A percentile compares a stretch with the other conserved stretches of the same genome.
Conservation (phyloP, 2,329 filamentous ascomycete genomes). For the Chaetomium sp. region DNA sequence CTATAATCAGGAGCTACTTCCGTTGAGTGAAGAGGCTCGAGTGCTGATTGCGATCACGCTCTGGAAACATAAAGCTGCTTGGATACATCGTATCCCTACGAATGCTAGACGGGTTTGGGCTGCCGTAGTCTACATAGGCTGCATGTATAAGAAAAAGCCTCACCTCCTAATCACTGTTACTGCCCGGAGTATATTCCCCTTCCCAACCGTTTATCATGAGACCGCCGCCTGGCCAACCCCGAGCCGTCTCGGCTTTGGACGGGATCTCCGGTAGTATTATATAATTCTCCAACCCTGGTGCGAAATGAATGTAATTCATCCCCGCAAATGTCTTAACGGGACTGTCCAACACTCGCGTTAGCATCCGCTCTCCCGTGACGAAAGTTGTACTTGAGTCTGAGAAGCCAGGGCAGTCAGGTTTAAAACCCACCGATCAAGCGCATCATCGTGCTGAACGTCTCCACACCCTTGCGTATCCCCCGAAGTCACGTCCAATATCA, state of each 20-base stretch:
- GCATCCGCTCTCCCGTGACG: neutral
- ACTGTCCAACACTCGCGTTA: neutral
- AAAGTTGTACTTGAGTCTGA: neutral
- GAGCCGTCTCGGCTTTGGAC: neutral
- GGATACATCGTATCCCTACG: too few species aligned
- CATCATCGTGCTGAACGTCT: constrained; percentile 47
- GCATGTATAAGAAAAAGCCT: too few species aligned
- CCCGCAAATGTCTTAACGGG: constrained; percentile 42
- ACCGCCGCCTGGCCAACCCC: too few species aligned
- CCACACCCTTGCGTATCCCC: constrained; percentile 56
- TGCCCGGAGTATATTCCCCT: too few species aligned
- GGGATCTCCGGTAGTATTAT: constrained; percentile 48
- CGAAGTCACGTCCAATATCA: constrained; percentile 50
- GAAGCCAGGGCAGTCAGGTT: neutral
- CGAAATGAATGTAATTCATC: constrained; percentile 48
- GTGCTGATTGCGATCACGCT: too few species aligned
- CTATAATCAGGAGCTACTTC: too few species aligned
- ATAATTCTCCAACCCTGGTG: constrained; percentile 42
- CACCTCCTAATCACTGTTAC: too few species aligned
- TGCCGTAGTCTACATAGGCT: too few species aligned
- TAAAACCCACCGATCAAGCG: constrained; percentile 33
- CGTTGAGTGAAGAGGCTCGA: too few species aligned
- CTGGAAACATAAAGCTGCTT: too few species aligned
- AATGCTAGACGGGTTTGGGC: too few species aligned
- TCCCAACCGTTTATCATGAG: too few species aligned